These are phyloP conservation scores for Podaxis sp. DNA, from an alignment of 768 basidiomycete species.

Conservation along the genomic window DNA sequence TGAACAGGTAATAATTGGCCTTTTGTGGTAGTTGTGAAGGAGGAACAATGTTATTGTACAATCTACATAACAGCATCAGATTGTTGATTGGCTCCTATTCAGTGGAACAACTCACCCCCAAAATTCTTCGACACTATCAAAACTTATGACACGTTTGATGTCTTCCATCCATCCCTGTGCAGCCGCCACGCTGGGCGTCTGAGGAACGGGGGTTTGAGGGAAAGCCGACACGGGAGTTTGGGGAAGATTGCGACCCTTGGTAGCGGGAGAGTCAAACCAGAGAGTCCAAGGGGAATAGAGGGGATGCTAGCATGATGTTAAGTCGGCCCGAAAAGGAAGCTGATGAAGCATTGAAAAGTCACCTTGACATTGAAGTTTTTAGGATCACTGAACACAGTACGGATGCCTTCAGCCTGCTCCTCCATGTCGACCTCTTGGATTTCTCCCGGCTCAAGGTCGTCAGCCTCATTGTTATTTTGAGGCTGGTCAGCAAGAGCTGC, in stretches of 20 bases:
- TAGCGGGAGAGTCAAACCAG: slow-evolving; percentile 95
- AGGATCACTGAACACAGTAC: slow-evolving; percentile 92
- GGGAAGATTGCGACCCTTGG: slow-evolving; percentile 85
- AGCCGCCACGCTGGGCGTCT: slow-evolving; percentile 68
- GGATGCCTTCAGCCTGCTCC: slow-evolving; percentile 74
- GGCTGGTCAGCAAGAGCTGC: slow-evolving; percentile 64
- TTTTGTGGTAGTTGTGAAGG: slow-evolving; percentile 91
- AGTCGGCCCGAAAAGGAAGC: neutral
- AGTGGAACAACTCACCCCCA: slow-evolving; percentile 72
- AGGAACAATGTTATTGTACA: slow-evolving; percentile 97
- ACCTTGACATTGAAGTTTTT: slow-evolving; percentile 97
- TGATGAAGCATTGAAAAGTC: slow-evolving; percentile 4
- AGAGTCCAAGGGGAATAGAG: slow-evolving; percentile 94
- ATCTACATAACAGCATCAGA: slow-evolving; percentile 35
- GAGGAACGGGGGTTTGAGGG: slow-evolving; percentile 68
- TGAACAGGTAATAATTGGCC: slow-evolving; percentile 99
- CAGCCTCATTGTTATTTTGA: slow-evolving; percentile 28
- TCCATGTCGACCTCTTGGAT: slow-evolving; percentile 86
- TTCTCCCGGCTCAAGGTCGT: slow-evolving; percentile 69
- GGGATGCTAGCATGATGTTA: slow-evolving; percentile 60
- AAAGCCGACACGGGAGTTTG: slow-evolving; percentile 79
- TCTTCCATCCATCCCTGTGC: slow-evolving; percentile 98
- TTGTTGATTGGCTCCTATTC: slow-evolving; percentile 13
- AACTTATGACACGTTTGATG: slow-evolving; percentile 92
- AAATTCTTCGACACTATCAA: slow-evolving; percentile 98